Percentiles rank a stretch among this genome's conserved stretches.
phyloP scores from a whole-genome alignment of 2,329 filamentous ascomycete genomes.

The Aspergillus fijiensis region DNA sequence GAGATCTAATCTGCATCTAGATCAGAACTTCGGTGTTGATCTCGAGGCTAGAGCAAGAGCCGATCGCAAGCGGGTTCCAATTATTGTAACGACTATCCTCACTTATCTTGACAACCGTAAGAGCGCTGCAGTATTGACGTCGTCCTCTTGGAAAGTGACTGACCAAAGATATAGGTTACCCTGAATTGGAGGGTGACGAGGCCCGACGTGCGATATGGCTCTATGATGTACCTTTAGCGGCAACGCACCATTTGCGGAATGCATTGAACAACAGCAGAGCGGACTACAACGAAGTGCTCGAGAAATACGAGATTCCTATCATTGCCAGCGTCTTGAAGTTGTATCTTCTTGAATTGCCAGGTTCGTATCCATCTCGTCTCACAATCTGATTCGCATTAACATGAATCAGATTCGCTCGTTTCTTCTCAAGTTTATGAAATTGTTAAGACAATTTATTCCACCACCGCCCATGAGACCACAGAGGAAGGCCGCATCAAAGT shows the following conservation, averaged over 20 bases:
- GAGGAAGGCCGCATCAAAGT: conserved; percentile 82
- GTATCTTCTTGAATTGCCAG: conserved; percentile 90
- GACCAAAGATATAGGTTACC: conserved; percentile 63
- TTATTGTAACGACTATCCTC: conserved; percentile 87
- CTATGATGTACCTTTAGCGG: conserved; percentile 80
- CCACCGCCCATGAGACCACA: conserved; percentile 71
- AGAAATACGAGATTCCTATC: conserved; percentile 89
- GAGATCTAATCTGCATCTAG: conserved; percentile 40
- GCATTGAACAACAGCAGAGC: conserved; percentile 84
- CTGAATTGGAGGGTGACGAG: conserved; percentile 94
- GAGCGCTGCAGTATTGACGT: conserved; percentile 14
- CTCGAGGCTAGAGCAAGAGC: conserved; percentile 91
- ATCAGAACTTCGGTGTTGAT: conserved; percentile 96
- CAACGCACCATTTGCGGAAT: conserved; percentile 79
- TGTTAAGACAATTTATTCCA: conserved; percentile 92
- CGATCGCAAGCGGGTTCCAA: conserved; percentile 91
- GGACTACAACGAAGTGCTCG: conserved; percentile 71
- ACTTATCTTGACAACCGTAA: conserved; percentile 86
- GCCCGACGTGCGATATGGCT: conserved; percentile 91
- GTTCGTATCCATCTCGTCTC: conserved; percentile 53
- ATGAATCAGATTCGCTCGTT: conserved; percentile 78
- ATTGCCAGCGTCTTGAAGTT: conserved; percentile 90
- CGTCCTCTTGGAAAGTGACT: conserved; percentile 6
- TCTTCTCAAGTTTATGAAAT: conserved; percentile 99
- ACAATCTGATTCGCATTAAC: conserved; percentile 18